Evolutionary conservation across 78 protist species (phyloP), one percentile per base, ranked within the genome.

Genomic region (Dictyostelium brefeldianum): DNA sequence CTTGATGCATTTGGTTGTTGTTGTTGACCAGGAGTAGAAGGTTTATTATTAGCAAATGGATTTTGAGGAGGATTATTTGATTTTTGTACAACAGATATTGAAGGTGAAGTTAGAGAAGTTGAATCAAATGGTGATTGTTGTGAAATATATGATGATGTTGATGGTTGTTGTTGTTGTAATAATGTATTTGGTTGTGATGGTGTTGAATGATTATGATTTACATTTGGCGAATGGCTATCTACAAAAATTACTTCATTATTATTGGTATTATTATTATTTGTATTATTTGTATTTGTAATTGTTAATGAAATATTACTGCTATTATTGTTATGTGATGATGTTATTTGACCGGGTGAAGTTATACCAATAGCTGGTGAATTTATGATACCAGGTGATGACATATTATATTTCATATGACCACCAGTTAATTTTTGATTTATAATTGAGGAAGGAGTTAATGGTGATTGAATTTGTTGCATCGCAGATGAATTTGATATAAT

Each of bases 51-150:
- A 4, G 75, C 48, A 12, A 31, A 31, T 67, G 75, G 47, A 27
- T 65, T 65, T 65, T 65, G 74, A 10, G 74, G 74, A n/a, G n/a
- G n/a, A 27, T 31, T 73, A 73, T 46, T 73, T 73, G 80, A 20
- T 46, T 22, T 43, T 20, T 73, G 36, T 73, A 36, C 54, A 73
- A 36, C 54, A 73, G 31, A 36, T 20, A 54, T 31, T 43, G 71
- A 64, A 64, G 9, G 50, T 36, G 18, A 18, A 29, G 18, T 29
- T 29, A 69, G 1, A 10, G 18, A 14, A 71, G 41, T 71, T 46
- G 18, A 25, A 78, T 22, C 43, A 36, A 36, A 36, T 36, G 7
- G 10, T 59, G 69, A n/a, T 9, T 59, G 69, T 22, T 25, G 69
- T 59, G 69, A 59, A 10, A 59, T 46, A 41, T 65, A 14, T 46